phyloP scores from a whole-genome alignment of 2,329 filamentous ascomycete genomes.

The Parafenestella ontariensis region DNA sequence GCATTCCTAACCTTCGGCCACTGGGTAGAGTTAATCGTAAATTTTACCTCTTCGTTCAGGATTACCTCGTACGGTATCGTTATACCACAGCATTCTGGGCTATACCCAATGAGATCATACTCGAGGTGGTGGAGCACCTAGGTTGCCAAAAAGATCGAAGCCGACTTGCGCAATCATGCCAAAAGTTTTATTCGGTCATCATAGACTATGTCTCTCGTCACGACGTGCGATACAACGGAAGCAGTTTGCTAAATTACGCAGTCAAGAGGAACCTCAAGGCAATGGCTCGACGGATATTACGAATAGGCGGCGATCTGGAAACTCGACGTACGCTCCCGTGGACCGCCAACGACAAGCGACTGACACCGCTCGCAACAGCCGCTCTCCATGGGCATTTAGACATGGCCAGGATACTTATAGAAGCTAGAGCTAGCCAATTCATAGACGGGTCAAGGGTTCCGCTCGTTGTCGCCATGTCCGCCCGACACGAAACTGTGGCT shows the following conservation, averaged over 20 bases:
- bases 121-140: slow-evolving; percentile 14
- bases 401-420: slow-evolving; percentile 15
- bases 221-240: slow-evolving; percentile 12
- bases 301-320: slow-evolving; percentile 14
- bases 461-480: slow-evolving; percentile 9
- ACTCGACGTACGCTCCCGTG: slow-evolving; percentile 2
- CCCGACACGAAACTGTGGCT: slow-evolving; percentile 16
- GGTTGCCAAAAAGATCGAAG: slow-evolving; percentile 9
- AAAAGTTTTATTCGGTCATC: slow-evolving; percentile 15
- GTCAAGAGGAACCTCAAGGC: slow-evolving; percentile 13
- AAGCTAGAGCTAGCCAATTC: slow-evolving; percentile 15
- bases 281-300: slow-evolving; percentile 17
- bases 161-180: slow-evolving; percentile 12
- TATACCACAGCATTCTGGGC: slow-evolving; percentile 9
- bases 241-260: slow-evolving; percentile 16
- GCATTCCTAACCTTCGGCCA: slow-evolving; percentile 7
- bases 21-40: slow-evolving; percentile 7
- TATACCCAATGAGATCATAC: slow-evolving; percentile 16
- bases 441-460: slow-evolving; percentile 8
- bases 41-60: slow-evolving; percentile 6
- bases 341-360: slow-evolving; percentile 3
- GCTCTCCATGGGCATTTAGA: slow-evolving; percentile 13
- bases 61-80: slow-evolving; percentile 8
- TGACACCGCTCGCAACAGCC: slow-evolving; percentile 14
- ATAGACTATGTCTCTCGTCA: slow-evolving; percentile 13